Evolutionary conservation across 352 stramenopile genomes (phyloP), one percentile per base, ranked within the genome.

Genomic region (Salisapilia sapeloensis): DNA sequence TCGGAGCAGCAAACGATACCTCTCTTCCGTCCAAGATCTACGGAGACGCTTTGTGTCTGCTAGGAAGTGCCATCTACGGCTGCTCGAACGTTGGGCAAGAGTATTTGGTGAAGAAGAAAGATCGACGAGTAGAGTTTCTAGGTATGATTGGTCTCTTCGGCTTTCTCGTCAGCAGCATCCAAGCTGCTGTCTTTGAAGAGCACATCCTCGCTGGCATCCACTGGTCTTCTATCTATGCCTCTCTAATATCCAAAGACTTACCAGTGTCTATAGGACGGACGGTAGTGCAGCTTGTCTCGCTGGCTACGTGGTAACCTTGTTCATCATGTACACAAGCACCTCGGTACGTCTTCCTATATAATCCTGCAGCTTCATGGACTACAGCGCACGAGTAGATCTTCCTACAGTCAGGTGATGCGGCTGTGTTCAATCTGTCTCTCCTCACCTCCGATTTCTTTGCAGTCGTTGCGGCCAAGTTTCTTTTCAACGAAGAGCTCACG

Each of bases 391-490:
- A 38, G 11, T 34, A 70, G 58, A 51, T 71, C 38, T 81, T 81
- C 40, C 60, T 81, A 33, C 69, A 77, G 19, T 61, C 65, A 8
- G 77, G 70, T 23, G 93, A 98, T 67, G 85, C 93, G 6, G 92
- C 91, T 7, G 53, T 97, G 17, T 91, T 98, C 48, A 98, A 98
- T 60, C 52, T 99, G 27, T 96, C 82, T 8, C 50, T 98, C 35
- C 84, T 98, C 45, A 94, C 89, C 12, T 93, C 86, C 31, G 92
- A 97, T 50, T 75, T 97, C 24, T 98, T 95, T 57, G 86, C 87
- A 0, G 83, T 98, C 30, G 53, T 92, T 16, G 69, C 61, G 3
- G 60, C 52, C 89, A 50, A 92, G 89, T 81, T 80, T 59, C 35
- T 94, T 55, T 77, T 75, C 94, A 38, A 74, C 29, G 53, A 91